These are phyloP conservation scores for Neurospora hispaniola DNA, from an alignment of 495 filamentous ascomycete species.

Conservation along the genomic window DNA sequence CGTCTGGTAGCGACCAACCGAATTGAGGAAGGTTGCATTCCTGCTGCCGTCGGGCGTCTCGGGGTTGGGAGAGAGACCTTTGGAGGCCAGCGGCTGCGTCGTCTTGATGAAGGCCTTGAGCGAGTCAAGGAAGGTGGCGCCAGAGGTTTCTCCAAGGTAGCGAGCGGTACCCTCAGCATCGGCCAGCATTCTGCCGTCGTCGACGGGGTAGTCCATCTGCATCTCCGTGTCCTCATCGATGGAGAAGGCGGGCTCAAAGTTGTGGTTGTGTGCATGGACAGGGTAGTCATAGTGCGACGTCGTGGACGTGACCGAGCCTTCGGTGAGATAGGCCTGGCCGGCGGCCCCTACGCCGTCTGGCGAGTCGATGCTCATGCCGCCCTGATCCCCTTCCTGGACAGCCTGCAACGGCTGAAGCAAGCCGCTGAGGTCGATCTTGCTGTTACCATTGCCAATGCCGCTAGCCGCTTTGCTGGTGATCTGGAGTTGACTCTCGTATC, in stretches of 20 bases:
- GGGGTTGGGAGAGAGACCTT: neutral
- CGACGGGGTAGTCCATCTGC: neutral
- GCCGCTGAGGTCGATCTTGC: constrained; percentile 2
- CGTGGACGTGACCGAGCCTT: constrained; percentile 1
- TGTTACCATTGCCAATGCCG: constrained; percentile 7
- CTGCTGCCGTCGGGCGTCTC: neutral
- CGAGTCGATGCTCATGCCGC: neutral
- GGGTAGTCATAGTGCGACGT: neutral
- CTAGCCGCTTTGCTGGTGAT: constrained; percentile 5
- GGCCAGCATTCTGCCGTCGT: constrained; percentile 23
- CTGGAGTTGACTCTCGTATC: constrained; percentile 11
- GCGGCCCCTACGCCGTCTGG: neutral
- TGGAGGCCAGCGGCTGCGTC: constrained; percentile 11
- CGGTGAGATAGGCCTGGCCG: neutral
- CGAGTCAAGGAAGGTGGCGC: constrained; percentile 28
- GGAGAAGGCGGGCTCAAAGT: constrained; percentile 1
- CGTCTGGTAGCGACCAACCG: constrained; percentile 30
- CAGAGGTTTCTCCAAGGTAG: constrained; percentile 30
- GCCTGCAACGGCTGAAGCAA: neutral
- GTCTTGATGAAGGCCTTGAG: constrained; percentile 25
- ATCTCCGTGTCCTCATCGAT: constrained; percentile 8
- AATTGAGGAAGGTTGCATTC: constrained; percentile 12
- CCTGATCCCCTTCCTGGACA: neutral
- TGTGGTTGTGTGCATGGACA: neutral
- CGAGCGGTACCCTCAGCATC: constrained; percentile 23